Evolutionary conservation across 768 basidiomycete species (phyloP).

Genomic region (Auricularia sp.): DNA sequence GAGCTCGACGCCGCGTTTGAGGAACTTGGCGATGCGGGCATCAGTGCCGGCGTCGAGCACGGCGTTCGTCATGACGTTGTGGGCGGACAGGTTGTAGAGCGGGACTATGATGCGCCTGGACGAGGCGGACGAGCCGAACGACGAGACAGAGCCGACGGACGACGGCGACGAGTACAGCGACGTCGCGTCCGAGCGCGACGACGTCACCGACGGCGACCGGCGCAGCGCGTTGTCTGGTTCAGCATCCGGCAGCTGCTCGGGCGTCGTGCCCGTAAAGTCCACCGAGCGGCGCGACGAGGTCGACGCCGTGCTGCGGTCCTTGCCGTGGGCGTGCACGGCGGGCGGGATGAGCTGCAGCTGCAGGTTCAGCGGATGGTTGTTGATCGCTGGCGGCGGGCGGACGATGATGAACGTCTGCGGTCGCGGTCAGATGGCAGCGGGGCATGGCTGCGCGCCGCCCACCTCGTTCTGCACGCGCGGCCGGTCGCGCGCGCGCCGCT

Average conservation of each 20-base stretch:
- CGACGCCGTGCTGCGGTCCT: slow-evolving; percentile 24
- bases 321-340: slow-evolving; percentile 21
- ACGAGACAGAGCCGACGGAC: slow-evolving; percentile 18
- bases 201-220: slow-evolving; percentile 20
- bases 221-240: slow-evolving; percentile 4
- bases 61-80: slow-evolving; percentile 78
- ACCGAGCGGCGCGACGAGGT: slow-evolving; percentile 31
- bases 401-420: slow-evolving; percentile 82
- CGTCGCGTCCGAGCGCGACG: slow-evolving; percentile 42
- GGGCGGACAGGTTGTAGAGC: slow-evolving; percentile 77
- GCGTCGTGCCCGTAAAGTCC: slow-evolving; percentile 28
- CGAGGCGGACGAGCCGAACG: slow-evolving; percentile 29
- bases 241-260: slow-evolving; percentile 21
- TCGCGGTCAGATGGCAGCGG: not conserved
- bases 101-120: slow-evolving; percentile 72
- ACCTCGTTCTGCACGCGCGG: not conserved
- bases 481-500: not conserved
- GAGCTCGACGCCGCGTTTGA: slow-evolving; percentile 62
- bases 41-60: slow-evolving; percentile 85
- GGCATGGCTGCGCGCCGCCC: not conserved
- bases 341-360: slow-evolving; percentile 88
- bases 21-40: slow-evolving; percentile 70
- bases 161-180: slow-evolving; percentile 27
- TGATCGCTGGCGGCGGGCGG: slow-evolving; percentile 74
- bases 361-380: slow-evolving; percentile 80